Conservation (phyloP, 371 early-diverging fungal species). For the Smittium culicis region DNA sequence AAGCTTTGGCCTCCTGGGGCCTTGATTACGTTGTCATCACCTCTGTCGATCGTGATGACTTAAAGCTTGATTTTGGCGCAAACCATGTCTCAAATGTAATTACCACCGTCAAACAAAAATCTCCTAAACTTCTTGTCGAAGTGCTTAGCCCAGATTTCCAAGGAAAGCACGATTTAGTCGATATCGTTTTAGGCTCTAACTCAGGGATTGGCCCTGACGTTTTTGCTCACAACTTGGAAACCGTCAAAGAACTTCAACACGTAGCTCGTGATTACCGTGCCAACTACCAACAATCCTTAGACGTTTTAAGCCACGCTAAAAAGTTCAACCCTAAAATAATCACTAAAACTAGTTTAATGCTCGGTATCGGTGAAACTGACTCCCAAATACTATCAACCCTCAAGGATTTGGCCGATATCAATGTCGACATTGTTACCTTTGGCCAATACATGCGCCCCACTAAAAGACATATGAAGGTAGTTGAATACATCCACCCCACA, state of each 20-base stretch:
- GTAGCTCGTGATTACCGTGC: constrained; percentile 92
- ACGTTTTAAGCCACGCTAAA: constrained; percentile 81
- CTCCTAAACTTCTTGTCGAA: constrained; percentile 87
- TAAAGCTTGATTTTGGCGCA: constrained; percentile 78
- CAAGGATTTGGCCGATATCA: constrained; percentile 62
- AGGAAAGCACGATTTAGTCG: constrained; percentile 63
- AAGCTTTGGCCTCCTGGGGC: constrained; percentile 91
- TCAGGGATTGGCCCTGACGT: constrained; percentile 66
- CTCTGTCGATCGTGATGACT: constrained; percentile 94
- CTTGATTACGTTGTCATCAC: constrained; percentile 94
- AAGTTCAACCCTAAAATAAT: constrained; percentile 55
- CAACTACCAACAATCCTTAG: constrained; percentile 78
- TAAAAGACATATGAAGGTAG: constrained; percentile 94
- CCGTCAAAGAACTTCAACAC: constrained; percentile 81
- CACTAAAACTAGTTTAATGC: constrained; percentile 95
- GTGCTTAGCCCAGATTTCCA: constrained; percentile 92
- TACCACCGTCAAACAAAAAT: constrained; percentile 62
- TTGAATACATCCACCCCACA: constrained; percentile 82
- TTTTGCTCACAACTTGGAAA: constrained; percentile 97
- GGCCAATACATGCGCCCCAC: constrained; percentile 99
- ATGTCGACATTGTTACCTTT: constrained; percentile 91
- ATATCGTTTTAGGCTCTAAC: constrained; percentile 57
- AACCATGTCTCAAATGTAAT: constrained; percentile 90
- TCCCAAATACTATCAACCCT: constrained; percentile 80
- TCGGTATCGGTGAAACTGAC: constrained; percentile 92